Conservation (phyloP, 768 basidiomycete genomes). For the Hericium alpestre region DNA sequence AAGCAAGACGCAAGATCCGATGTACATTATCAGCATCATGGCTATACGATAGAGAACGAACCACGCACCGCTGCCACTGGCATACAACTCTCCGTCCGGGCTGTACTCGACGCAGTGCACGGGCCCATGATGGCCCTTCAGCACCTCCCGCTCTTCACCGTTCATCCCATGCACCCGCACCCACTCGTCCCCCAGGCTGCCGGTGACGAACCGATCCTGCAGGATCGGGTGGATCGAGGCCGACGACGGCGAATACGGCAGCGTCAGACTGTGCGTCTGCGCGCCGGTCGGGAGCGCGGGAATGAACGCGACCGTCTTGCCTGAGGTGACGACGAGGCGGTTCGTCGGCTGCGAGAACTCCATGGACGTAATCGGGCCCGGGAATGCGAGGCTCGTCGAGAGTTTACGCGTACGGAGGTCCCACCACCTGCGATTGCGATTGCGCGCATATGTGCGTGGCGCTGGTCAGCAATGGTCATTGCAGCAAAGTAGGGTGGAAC, state of each 20-base stretch:
- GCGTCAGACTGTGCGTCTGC: constrained; percentile 57
- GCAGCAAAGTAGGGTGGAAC: constrained; percentile 11
- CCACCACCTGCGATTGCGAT: constrained; percentile 70
- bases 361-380: constrained; percentile 85
- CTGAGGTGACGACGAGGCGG: constrained; percentile 82
- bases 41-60: neutral
- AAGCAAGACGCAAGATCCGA: constrained; percentile 4
- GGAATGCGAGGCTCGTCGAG: constrained; percentile 60
- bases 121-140: constrained; percentile 96
- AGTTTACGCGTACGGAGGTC: constrained; percentile 73
- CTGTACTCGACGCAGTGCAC: constrained; percentile 91
- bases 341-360: constrained; percentile 77
- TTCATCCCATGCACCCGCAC: constrained; percentile 86
- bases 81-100: constrained; percentile 96
- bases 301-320: constrained; percentile 87
- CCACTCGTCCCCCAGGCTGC: constrained; percentile 88
- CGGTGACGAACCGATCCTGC: constrained; percentile 88
- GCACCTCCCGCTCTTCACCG: constrained; percentile 81
- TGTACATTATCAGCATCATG: constrained; percentile 1
- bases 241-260: constrained; percentile 84
- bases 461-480: neutral
- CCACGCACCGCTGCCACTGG: constrained; percentile 72
- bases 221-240: constrained; percentile 88
- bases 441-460: neutral
- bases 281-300: constrained; percentile 57